Evolutionary conservation across 495 filamentous ascomycete species (phyloP), one percentile per base, ranked within the genome.

Genomic region (Evernia prunastri): DNA sequence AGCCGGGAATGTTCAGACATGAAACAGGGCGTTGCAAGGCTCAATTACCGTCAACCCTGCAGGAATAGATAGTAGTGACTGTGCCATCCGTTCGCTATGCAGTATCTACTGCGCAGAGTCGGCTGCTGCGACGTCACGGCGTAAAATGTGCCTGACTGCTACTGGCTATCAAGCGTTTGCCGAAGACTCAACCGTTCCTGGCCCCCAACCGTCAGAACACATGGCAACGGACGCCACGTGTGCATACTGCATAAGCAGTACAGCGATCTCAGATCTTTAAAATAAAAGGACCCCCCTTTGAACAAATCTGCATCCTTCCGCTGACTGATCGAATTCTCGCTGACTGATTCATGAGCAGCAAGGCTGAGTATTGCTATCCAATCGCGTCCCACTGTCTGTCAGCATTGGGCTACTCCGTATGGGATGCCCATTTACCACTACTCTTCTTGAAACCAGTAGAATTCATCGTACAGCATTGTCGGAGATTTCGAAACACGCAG

Each of bases 11-110:
- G n/a, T 25, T 23, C 17, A 15, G 27, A 63, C 61, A 63, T 63
- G 61, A 63, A 63, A 63, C 61, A 33, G 17, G 51, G 29, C 51
- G 51, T 37, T 25, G 51, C 51, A 57, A 37, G 49, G 61, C 61
- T 63, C 39, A 62, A 62, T 18, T 45, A n/a, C 40, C 29, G 13
- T 60, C 9, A 8, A 43, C 53, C 39, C 51, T 63, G 51, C 53
- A 35, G 20, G 47, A 18, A 42, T 40, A 54, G 49, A 42, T 40
- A 54, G 49, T 63, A 33, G 39, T 23, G 18, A 20, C 17, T 54
- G 51, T 54, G 51, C 51, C 51, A 35, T 35, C 27, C 17, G 51
- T 33, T 33, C 17, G 7, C 20, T 20, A n/a, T 33, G 13, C 29
- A 20, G 6, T 54, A 5, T 29, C 49, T 33, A 33, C 51, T 54